Evolutionary conservation across 192 early-diverging fungal species (phyloP).

Genomic region (Gaertneriomyces semiglobifer): DNA sequence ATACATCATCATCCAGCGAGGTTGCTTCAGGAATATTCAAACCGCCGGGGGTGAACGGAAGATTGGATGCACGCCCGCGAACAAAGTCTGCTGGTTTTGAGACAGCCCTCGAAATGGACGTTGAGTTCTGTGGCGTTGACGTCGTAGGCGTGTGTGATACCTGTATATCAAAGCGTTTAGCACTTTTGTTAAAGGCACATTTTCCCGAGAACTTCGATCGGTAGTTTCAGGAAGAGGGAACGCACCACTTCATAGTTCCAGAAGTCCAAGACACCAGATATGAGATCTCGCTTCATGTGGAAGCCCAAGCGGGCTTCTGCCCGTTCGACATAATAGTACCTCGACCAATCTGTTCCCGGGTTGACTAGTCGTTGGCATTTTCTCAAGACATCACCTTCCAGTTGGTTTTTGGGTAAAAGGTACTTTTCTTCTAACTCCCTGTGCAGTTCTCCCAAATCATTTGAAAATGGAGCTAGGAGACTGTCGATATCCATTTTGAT

Average conservation of each 20-base stretch:
- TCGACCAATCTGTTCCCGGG: constrained; percentile 39
- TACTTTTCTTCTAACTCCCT: constrained; percentile 24
- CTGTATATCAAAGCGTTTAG: constrained; percentile 18
- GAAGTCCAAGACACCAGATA: constrained; percentile 47
- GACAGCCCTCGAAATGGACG: constrained; percentile 64
- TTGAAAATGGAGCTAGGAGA: background rate
- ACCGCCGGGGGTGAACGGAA: constrained; percentile 74
- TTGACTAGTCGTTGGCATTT: constrained; percentile 35
- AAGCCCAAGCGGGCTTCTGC: constrained; percentile 48
- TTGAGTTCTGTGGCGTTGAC: constrained; percentile 59
- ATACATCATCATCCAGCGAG: constrained; percentile 36
- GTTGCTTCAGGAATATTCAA: constrained; percentile 32
- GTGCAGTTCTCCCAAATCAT: background rate
- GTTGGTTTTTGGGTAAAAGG: constrained; percentile 19
- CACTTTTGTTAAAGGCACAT: constrained; percentile 19
- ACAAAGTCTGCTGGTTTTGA: constrained; percentile 63
- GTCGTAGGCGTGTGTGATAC: constrained; percentile 11
- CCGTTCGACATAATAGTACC: constrained; percentile 42
- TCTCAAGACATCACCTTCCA: constrained; percentile 20
- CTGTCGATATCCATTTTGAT: no score
- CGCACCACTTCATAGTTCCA: constrained; percentile 24
- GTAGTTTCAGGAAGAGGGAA: background rate
- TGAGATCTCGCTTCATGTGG: constrained; percentile 48
- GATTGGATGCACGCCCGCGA: constrained; percentile 60
- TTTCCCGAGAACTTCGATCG: background rate